A percentile compares a stretch with the other conserved stretches of the same genome.
Evolutionary conservation across 1,139 yeast species (phyloP).

Genomic region (Meyerozyma elateridarum): DNA sequence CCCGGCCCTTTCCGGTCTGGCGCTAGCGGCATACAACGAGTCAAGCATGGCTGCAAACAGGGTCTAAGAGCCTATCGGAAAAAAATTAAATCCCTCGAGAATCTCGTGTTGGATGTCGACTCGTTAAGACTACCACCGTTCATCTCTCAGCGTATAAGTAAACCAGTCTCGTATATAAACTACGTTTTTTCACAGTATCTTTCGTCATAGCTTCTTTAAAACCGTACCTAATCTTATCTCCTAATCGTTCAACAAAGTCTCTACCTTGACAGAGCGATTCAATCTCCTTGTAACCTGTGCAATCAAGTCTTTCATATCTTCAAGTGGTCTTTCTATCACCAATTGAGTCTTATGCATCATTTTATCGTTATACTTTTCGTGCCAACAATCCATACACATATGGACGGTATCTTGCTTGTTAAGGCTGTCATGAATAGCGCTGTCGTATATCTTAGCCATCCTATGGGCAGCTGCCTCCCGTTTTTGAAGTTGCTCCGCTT

Average conservation of each 20-base stretch:
- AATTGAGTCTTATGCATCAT: slow-evolving; percentile 5
- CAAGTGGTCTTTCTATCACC: slow-evolving; percentile 5
- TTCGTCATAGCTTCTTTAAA: too few relatives aligned
- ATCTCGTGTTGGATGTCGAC: too few relatives aligned
- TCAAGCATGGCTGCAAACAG: background rate
- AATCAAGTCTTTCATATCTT: slow-evolving; percentile 9
- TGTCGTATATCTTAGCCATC: slow-evolving; percentile 5
- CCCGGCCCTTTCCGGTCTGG: slow-evolving; percentile 12
- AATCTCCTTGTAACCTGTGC: slow-evolving; percentile 2
- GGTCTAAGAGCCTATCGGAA: too few relatives aligned
- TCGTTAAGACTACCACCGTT: too few relatives aligned
- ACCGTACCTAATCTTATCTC: too few relatives aligned
- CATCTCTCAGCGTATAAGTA: slow-evolving; percentile 1
- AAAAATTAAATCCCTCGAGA: too few relatives aligned
- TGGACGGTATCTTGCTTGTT: slow-evolving; percentile 20
- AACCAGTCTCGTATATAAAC: background rate
- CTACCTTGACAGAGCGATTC: too few relatives aligned
- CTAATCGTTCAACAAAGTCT: too few relatives aligned
- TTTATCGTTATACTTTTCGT: slow-evolving; percentile 9
- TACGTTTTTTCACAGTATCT: slow-evolving; percentile 1
- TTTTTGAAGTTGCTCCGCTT: slow-evolving; percentile 9
- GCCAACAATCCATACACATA: slow-evolving; percentile 20
- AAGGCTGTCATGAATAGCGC: slow-evolving; percentile 10
- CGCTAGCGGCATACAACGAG: background rate
- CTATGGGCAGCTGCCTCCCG: slow-evolving; percentile 13